Percentiles rank a stretch among this genome's conserved stretches.
phyloP scores from a whole-genome alignment of 2,329 filamentous ascomycete species.

The Sphaerostilbella broomeana region DNA sequence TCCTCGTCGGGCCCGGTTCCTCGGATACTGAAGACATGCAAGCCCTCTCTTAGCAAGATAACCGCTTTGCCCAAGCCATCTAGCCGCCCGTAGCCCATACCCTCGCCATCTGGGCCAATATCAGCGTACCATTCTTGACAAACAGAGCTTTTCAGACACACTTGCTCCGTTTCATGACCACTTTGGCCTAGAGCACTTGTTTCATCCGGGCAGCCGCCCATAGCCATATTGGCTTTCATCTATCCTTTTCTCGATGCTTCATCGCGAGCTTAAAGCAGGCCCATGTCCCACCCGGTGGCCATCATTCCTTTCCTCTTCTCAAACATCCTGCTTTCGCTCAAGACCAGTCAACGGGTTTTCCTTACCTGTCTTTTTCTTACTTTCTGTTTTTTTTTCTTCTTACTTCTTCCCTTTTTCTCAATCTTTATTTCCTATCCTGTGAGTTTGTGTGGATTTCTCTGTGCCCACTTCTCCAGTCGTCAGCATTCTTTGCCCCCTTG shows the following conservation, averaged over 20 bases:
- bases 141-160: constrained; percentile 44
- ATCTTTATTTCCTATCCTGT: constrained; percentile 11
- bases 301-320: constrained; percentile 18
- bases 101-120: constrained; percentile 45
- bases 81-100: constrained; percentile 17
- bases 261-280: constrained; percentile 26
- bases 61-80: constrained; percentile 8
- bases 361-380: constrained; percentile 20
- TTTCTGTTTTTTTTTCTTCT: constrained; percentile 19
- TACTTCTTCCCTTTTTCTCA: constrained; percentile 23
- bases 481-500: constrained; percentile 9
- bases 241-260: constrained; percentile 17
- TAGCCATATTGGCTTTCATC: constrained; percentile 24
- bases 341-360: constrained; percentile 17
- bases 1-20: background rate
- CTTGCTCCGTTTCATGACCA: constrained; percentile 44
- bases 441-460: constrained; percentile 12
- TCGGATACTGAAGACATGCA: constrained; percentile 3
- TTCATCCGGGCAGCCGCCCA: constrained; percentile 26
- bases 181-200: constrained; percentile 20
- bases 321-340: constrained; percentile 16
- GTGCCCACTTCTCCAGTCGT: constrained; percentile 6
- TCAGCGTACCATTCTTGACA: constrained; percentile 35
- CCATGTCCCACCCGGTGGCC: constrained; percentile 22
- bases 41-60: constrained; percentile 10